phyloP scores from a whole-genome alignment of 1,284 basidiomycete species.

The Phaffia rhodozyma region DNA sequence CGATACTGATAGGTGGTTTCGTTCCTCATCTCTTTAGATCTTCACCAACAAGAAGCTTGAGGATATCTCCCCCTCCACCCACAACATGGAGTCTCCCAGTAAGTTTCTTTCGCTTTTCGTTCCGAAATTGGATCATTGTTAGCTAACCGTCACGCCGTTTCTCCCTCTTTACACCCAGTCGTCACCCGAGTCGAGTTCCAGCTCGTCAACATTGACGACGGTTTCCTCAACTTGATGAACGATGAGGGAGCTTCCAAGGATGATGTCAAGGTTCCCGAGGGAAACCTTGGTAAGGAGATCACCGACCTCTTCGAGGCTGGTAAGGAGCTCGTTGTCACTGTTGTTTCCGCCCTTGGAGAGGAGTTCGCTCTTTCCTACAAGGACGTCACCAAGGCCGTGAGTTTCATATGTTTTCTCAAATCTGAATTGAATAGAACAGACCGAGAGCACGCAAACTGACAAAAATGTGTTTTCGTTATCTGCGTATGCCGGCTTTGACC shows the following conservation, averaged over 20 bases:
- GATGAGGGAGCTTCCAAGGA: constrained; percentile 77
- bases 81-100: constrained; percentile 49
- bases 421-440: too few relatives aligned
- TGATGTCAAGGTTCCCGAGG: constrained; percentile 87
- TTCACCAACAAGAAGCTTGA: constrained; percentile 95
- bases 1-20: too few relatives aligned
- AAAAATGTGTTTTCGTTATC: too few relatives aligned
- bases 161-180: constrained; percentile 56
- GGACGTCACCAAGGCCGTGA: constrained; percentile 48
- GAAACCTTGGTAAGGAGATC: constrained; percentile 69
- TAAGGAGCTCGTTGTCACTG: constrained; percentile 59
- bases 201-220: constrained; percentile 80
- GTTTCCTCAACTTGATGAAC: constrained; percentile 88
- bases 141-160: constrained; percentile 27
- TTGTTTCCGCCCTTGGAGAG: constrained; percentile 83
- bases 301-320: constrained; percentile 63
- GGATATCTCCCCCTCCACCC: constrained; percentile 96
- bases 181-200: constrained; percentile 83
- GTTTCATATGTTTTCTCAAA: too few relatives aligned
- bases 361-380: constrained; percentile 73
- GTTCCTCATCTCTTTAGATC: constrained; percentile 46
- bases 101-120: neutral
- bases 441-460: too few relatives aligned
- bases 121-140: neutral
- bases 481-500: too few relatives aligned